Percentiles rank a stretch among this genome's conserved stretches.
These are phyloP conservation scores for Penicillium hesseltinei DNA, from an alignment of 2,329 filamentous ascomycete species.

Conservation along the genomic window DNA sequence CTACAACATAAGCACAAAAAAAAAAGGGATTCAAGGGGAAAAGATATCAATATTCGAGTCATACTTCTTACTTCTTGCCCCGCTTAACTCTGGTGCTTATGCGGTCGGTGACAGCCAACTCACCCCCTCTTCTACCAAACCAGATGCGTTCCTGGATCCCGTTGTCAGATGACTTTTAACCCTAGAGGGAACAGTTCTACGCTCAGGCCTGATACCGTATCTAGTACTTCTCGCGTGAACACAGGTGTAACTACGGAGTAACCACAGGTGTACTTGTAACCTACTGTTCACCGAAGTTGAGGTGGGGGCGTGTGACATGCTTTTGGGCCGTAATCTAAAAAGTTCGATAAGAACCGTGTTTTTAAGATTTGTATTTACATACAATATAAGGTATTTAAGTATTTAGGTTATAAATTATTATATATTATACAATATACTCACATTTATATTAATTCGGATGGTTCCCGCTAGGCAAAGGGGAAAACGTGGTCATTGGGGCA, in stretches of 20 bases:
- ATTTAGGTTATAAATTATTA: background rate
- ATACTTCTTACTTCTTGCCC: background rate
- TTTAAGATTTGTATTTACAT: background rate
- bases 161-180: conserved; percentile 18
- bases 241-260: conserved; percentile 6
- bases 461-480: background rate
- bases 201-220: conserved; percentile 17
- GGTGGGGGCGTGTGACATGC: conserved; percentile 4
- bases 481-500: background rate
- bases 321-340: conserved; percentile 2
- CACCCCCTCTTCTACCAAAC: conserved; percentile 12
- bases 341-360: background rate
- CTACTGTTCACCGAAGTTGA: background rate
- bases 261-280: background rate
- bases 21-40: background rate
- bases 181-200: background rate
- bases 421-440: background rate
- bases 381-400: background rate
- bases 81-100: conserved; percentile 1
- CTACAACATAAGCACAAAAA: background rate
- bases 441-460: background rate
- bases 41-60: background rate
- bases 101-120: conserved; percentile 1
- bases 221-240: background rate
- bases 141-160: conserved; percentile 30